phyloP scores from a whole-genome alignment of 2,329 filamentous ascomycete species.

The Cytospora piceicola region DNA sequence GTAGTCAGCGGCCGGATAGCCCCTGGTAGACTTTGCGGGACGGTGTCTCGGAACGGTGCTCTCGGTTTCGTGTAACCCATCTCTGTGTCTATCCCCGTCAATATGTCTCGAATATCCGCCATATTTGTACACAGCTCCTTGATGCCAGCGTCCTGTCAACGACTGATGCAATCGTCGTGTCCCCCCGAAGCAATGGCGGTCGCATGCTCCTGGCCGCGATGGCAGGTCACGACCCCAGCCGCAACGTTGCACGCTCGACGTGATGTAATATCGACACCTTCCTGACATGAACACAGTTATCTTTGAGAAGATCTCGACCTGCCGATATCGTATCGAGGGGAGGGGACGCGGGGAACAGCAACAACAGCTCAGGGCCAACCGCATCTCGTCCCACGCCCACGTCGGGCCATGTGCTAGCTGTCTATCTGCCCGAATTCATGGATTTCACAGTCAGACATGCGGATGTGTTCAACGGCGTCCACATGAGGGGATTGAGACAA shows the following conservation, averaged over 20 bases:
- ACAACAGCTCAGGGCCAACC: too few species aligned
- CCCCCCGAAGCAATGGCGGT: slow-evolving; percentile 4
- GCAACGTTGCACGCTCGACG: neutral
- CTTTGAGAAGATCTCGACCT: neutral
- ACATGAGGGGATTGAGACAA: slow-evolving; percentile 20
- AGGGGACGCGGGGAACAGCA: neutral
- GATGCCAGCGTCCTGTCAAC: slow-evolving; percentile 11
- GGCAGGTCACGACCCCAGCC: neutral
- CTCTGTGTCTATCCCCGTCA: slow-evolving; percentile 1
- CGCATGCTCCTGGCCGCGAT: neutral
- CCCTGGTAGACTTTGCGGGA: neutral
- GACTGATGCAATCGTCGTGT: neutral
- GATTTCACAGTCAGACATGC: slow-evolving; percentile 13
- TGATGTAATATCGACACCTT: neutral
- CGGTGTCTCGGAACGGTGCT: slow-evolving; percentile 15
- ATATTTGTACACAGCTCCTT: neutral
- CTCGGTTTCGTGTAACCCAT: slow-evolving; percentile 9
- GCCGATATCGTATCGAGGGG: neutral
- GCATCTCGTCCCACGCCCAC: neutral
- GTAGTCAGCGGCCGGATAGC: neutral
- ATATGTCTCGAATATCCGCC: slow-evolving; percentile 3
- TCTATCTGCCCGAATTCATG: slow-evolving; percentile 1
- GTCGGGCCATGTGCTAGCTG: neutral
- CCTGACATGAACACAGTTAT: neutral
- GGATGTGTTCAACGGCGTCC: slow-evolving; percentile 9